A percentile compares a stretch with the other conserved stretches of the same genome.
Evolutionary conservation across 2,329 filamentous ascomycete genomes (phyloP).

Genomic region (Clonostachys rosea): DNA sequence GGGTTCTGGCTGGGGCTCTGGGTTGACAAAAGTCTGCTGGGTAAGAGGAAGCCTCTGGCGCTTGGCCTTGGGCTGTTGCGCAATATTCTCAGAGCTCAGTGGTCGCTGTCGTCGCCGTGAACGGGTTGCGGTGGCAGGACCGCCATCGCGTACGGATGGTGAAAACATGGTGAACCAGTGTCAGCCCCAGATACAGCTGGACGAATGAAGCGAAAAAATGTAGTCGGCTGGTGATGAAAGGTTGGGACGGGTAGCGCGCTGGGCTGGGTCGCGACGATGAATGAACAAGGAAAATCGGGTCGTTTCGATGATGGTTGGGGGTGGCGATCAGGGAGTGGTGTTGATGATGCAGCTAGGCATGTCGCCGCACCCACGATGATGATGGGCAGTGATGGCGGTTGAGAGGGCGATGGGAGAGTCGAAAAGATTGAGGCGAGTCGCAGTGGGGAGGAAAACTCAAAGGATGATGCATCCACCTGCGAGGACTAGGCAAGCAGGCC

Average conservation of each 20-base stretch:
- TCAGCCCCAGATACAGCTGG: too few relatives aligned
- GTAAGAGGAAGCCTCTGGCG: slow-evolving; percentile 53
- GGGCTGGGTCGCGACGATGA: too few relatives aligned
- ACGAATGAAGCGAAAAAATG: too few relatives aligned
- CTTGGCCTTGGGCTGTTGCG: slow-evolving; percentile 59
- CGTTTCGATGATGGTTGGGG: too few relatives aligned
- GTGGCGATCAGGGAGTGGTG: not conserved
- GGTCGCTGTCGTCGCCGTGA: slow-evolving; percentile 60
- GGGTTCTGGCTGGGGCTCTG: slow-evolving; percentile 23
- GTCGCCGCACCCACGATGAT: not conserved
- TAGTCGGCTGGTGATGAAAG: too few relatives aligned
- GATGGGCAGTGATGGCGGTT: not conserved
- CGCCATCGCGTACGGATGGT: slow-evolving; percentile 43
- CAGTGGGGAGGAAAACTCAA: too few relatives aligned
- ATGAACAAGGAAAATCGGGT: too few relatives aligned
- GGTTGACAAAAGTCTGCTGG: slow-evolving; percentile 51
- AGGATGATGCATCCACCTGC: too few relatives aligned
- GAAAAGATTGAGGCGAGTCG: too few relatives aligned
- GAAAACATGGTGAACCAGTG: slow-evolving; percentile 48
- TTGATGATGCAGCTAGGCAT: slow-evolving; percentile 1
- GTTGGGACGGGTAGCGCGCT: too few relatives aligned
- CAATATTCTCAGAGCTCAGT: slow-evolving; percentile 46
- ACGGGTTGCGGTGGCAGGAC: slow-evolving; percentile 51
- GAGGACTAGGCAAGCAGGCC: not conserved
- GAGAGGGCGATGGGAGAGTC: not conserved